phyloP scores from a whole-genome alignment of 768 basidiomycete genomes.

The Russula abietina region DNA sequence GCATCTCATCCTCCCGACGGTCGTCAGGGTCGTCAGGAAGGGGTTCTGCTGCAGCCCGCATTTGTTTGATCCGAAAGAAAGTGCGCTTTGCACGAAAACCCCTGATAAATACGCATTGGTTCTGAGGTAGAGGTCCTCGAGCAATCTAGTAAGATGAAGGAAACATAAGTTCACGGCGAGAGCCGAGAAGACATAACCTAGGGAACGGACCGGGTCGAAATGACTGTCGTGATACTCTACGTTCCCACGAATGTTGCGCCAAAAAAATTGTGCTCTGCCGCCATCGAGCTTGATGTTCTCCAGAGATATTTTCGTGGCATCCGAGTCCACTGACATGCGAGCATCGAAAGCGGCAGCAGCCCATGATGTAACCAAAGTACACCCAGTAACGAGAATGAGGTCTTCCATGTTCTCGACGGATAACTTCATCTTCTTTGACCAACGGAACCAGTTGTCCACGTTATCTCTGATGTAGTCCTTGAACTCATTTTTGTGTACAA shows the following conservation, averaged over 20 bases:
- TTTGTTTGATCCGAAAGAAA: not conserved
- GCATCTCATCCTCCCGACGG: not conserved
- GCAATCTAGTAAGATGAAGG: not conserved
- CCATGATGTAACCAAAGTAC: not conserved
- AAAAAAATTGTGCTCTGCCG: not conserved
- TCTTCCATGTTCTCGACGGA: not conserved
- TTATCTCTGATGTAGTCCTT: not conserved
- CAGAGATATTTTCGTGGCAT: not conserved
- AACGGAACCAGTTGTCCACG: not conserved
- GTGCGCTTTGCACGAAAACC: conserved; percentile 12
- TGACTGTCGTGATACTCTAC: not conserved
- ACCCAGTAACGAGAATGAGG: not conserved
- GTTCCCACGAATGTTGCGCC: not conserved
- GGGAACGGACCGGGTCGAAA: not conserved
- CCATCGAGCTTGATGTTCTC: no score
- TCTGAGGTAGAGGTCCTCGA: not conserved
- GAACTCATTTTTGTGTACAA: not conserved
- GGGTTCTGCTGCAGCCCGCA: conserved; percentile 4
- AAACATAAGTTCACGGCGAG: not conserved
- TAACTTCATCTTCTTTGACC: not conserved
- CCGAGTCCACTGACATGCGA: not conserved
- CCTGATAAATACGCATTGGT: conserved; percentile 13
- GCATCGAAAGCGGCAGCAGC: not conserved
- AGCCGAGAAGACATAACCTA: no score
- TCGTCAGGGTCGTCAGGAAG: conserved; percentile 7